Base-by-base conservation (phyloP, 2,329 filamentous ascomycete genomes). In the Aspergillus alliaceus region DNA sequence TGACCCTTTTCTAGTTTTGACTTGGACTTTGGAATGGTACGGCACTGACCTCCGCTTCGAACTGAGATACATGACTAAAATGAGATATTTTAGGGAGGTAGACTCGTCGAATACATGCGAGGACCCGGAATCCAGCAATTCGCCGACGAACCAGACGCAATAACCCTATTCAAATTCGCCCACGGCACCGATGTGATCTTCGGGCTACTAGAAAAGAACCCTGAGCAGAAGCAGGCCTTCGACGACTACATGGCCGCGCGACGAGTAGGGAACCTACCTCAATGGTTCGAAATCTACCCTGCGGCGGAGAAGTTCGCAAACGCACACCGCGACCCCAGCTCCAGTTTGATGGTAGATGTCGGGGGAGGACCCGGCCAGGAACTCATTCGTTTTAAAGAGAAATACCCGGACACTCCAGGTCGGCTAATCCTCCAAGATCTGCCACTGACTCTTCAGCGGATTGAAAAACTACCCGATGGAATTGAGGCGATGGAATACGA, bases 391-490 rank as follows among this genome's bases (percentile, higher is more conserved):
- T 75, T 80, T 57, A 68, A 56, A 9, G 54, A 63, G 0, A 71
- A 73, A 42, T 70, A 74, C 47, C 74, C 77, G 0, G 51, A 74
- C 0, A 62, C 69, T 0, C 72, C 75, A 0, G 80, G 80, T 5
- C 68, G 71, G 6, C 66, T 82, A 1, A 63, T 83, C 0, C 64
- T 83, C 0, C 79, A 84, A 59, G 82, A 83, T 58, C 69, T 79
- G 2, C 71, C 75, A 0, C 60, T 69, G 3, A 75, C 80, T 18
- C 53, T 72, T 51, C 59, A 67, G 49, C 55, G 61, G 2, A 54
- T 57, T 48, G 32, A 57, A 2, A 44, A 58, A 20, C 22, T 63
- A 12, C 50, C 60, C 15, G 53, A 50, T 2, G 53, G 56, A 2
- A 64, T 71, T 9, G 57, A 67, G 56, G 7, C 65, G 4, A 73